These are phyloP conservation scores for Saposhnikovia divaricata DNA, from an alignment of 129 eudicot genomes.

Conservation along the genomic window DNA sequence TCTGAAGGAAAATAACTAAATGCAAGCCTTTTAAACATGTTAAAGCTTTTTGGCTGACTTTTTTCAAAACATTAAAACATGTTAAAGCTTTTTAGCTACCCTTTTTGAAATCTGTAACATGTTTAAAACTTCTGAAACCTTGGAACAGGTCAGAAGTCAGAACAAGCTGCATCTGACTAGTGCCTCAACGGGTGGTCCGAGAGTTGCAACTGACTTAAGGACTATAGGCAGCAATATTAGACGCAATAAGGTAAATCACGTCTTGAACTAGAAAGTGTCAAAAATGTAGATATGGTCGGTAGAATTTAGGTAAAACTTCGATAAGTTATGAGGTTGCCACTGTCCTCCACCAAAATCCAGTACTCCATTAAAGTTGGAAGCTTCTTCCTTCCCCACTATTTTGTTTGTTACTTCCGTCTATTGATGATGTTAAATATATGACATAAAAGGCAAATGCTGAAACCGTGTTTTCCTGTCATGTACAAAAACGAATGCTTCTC, in stretches of 20 bases:
- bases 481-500: neutral
- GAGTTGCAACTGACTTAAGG: neutral
- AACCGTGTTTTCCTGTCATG: neutral
- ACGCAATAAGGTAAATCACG: neutral
- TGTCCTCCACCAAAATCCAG: neutral
- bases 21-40: neutral
- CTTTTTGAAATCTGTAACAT: neutral
- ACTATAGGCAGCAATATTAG: neutral
- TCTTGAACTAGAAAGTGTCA: neutral
- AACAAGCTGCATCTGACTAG: constrained; percentile 3
- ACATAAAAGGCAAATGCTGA: neutral
- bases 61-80: neutral
- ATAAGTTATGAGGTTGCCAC: neutral
- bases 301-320: neutral
- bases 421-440: neutral
- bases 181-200: neutral
- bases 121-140: neutral
- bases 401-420: neutral
- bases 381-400: neutral
- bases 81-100: neutral
- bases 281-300: neutral
- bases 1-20: neutral
- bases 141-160: neutral
- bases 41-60: neutral
- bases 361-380: neutral